Percentiles rank a stretch among this genome's conserved stretches.
These are phyloP conservation scores for Botrytis aclada DNA, from an alignment of 2,329 filamentous ascomycete species.

Conservation along the genomic window DNA sequence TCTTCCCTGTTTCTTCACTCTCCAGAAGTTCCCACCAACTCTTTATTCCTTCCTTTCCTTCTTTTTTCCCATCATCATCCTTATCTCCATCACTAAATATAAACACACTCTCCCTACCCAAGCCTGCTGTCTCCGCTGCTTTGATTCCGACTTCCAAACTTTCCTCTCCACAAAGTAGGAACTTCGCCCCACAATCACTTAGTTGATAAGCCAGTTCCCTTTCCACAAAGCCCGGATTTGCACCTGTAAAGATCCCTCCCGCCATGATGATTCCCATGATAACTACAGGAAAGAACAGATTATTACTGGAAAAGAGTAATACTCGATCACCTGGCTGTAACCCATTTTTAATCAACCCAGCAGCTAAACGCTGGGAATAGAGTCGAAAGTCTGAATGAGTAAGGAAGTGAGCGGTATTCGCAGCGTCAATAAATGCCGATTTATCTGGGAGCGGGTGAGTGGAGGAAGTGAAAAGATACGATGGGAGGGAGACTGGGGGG, in stretches of 20 bases:
- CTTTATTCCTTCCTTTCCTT: slow-evolving; percentile 43
- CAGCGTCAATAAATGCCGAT: slow-evolving; percentile 60
- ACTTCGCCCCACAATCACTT: slow-evolving; percentile 64
- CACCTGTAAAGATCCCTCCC: slow-evolving; percentile 53
- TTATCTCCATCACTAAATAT: slow-evolving; percentile 58
- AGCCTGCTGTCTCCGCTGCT: slow-evolving; percentile 57
- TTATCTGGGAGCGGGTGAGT: slow-evolving; percentile 44
- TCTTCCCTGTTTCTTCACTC: slow-evolving; percentile 48
- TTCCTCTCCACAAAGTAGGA: slow-evolving; percentile 61
- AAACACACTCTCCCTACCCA: slow-evolving; percentile 57
- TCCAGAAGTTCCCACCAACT: slow-evolving; percentile 66
- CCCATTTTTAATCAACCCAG: slow-evolving; percentile 62
- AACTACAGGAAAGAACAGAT: slow-evolving; percentile 53
- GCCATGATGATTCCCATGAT: slow-evolving; percentile 53
- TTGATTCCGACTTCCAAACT: slow-evolving; percentile 62
- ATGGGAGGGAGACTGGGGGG: slow-evolving; percentile 47
- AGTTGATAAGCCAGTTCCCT: slow-evolving; percentile 75
- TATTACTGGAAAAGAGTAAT: slow-evolving; percentile 53
- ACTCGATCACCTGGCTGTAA: slow-evolving; percentile 54
- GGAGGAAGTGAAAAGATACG: slow-evolving; percentile 54
- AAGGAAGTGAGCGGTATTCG: slow-evolving; percentile 63
- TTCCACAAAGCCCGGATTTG: slow-evolving; percentile 58
- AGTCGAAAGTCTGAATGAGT: slow-evolving; percentile 63
- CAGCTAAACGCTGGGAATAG: slow-evolving; percentile 69
- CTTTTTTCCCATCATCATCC: slow-evolving; percentile 37